Evolutionary conservation across 2,329 filamentous ascomycete species (phyloP).

Genomic region (Fusarium veterinarium): DNA sequence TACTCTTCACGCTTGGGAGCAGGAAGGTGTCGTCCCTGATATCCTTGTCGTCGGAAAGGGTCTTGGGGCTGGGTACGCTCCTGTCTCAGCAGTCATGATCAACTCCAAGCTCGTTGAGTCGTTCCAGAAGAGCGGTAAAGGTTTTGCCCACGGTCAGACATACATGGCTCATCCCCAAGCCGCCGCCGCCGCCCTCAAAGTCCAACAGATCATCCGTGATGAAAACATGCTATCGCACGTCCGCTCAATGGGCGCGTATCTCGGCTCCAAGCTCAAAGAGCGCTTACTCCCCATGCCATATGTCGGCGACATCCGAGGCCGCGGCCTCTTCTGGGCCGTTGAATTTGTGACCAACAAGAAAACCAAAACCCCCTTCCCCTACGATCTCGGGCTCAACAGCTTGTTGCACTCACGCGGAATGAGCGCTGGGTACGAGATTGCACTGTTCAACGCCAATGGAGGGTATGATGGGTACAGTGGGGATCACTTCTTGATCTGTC

Average conservation of each 20-base stretch:
- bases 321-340: slow-evolving; percentile 35
- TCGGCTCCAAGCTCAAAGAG: slow-evolving; percentile 29
- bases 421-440: slow-evolving; percentile 34
- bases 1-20: slow-evolving; percentile 72
- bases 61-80: slow-evolving; percentile 56
- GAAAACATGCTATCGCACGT: slow-evolving; percentile 10
- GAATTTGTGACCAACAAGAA: slow-evolving; percentile 41
- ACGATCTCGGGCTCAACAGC: slow-evolving; percentile 15
- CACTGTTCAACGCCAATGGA: slow-evolving; percentile 36
- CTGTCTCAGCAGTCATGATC: slow-evolving; percentile 32
- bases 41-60: slow-evolving; percentile 75
- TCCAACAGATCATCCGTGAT: slow-evolving; percentile 31
- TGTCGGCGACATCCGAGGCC: slow-evolving; percentile 38
- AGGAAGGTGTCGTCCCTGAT: slow-evolving; percentile 69
- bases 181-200: slow-evolving; percentile 21
- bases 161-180: slow-evolving; percentile 36
- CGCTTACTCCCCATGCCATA: slow-evolving; percentile 4
- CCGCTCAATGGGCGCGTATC: slow-evolving; percentile 18
- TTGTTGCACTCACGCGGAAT: slow-evolving; percentile 34
- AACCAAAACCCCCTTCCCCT: slow-evolving; percentile 34
- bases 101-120: slow-evolving; percentile 28
- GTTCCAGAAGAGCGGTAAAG: slow-evolving; percentile 25
- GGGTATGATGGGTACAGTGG: slow-evolving; percentile 40
- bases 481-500: slow-evolving; percentile 37
- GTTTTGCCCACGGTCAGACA: slow-evolving; percentile 30